Percentiles rank a stretch among this genome's conserved stretches.
Conservation (phyloP, 257 asterid species). For the Nyctanthes arbortristis region DNA sequence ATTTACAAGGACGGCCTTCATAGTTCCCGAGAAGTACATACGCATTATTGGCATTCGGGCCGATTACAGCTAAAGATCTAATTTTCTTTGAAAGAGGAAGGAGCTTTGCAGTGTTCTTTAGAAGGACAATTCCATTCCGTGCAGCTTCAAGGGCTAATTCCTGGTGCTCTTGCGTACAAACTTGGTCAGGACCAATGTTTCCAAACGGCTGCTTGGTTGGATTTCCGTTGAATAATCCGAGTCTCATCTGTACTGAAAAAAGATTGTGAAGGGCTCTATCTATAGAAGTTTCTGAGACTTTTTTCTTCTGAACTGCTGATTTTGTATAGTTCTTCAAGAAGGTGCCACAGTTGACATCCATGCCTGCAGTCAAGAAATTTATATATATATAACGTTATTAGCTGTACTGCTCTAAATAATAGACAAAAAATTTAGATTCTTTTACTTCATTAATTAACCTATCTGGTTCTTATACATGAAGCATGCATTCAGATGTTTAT, state of each 20-base stretch:
- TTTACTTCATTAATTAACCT: neutral
- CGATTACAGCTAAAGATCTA: constrained; percentile 64
- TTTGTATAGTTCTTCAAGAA: constrained; percentile 64
- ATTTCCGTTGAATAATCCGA: constrained; percentile 74
- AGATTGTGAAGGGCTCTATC: constrained; percentile 86
- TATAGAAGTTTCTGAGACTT: constrained; percentile 39
- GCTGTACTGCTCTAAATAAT: no score
- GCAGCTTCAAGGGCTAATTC: constrained; percentile 77
- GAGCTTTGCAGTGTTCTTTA: constrained; percentile 65
- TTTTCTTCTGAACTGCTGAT: constrained; percentile 65
- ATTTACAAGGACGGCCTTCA: constrained; percentile 73
- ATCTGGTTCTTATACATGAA: neutral
- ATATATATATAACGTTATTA: no score
- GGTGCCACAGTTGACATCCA: constrained; percentile 81
- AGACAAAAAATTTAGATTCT: neutral
- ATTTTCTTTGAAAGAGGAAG: constrained; percentile 62
- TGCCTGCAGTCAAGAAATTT: constrained; percentile 64
- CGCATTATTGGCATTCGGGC: constrained; percentile 64
- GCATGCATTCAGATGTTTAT: neutral
- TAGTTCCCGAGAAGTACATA: constrained; percentile 63
- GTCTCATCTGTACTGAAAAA: constrained; percentile 73
- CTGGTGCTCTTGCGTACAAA: constrained; percentile 67
- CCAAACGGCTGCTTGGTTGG: constrained; percentile 52
- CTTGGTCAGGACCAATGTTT: constrained; percentile 50
- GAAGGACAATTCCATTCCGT: constrained; percentile 73